These are phyloP conservation scores for Erigeron canadensis DNA, from an alignment of 129 eudicot species.

Conservation along the genomic window DNA sequence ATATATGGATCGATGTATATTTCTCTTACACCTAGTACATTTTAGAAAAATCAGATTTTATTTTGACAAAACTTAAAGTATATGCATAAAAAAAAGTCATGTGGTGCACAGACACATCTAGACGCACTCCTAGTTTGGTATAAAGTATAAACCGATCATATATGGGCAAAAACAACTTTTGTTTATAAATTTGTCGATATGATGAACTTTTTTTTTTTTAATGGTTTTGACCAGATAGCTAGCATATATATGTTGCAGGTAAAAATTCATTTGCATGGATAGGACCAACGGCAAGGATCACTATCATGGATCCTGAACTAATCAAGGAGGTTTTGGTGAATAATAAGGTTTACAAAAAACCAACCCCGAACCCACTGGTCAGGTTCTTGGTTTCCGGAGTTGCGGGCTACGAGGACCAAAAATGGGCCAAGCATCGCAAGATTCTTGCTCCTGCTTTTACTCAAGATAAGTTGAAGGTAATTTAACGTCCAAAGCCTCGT, in stretches of 20 bases:
- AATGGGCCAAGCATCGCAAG: slow-evolving; percentile 77
- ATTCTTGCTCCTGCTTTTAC: slow-evolving; percentile 67
- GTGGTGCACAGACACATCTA: too few species aligned
- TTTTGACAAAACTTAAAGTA: too few species aligned
- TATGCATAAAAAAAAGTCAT: too few species aligned
- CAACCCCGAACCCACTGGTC: slow-evolving; percentile 53
- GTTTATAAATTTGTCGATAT: too few species aligned
- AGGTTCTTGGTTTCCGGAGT: slow-evolving; percentile 50
- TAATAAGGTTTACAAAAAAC: slow-evolving; percentile 51
- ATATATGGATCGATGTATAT: too few species aligned
- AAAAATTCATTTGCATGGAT: slow-evolving; percentile 57
- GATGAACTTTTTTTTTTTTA: too few species aligned
- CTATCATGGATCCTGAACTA: slow-evolving; percentile 54
- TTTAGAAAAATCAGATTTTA: too few species aligned
- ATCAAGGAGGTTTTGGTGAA: slow-evolving; percentile 57
- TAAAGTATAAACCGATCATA: too few species aligned
- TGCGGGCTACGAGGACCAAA: slow-evolving; percentile 56
- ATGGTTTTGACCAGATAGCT: too few species aligned
- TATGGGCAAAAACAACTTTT: background rate
- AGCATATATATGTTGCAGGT: slow-evolving; percentile 32
- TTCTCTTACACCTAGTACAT: too few species aligned
- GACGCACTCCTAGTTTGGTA: too few species aligned
- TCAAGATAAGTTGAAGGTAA: slow-evolving; percentile 60
- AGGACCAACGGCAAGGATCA: slow-evolving; percentile 60
- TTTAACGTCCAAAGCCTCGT: too few species aligned